Conservation (phyloP, 441 rosid genomes). For the Breynia disticha region DNA sequence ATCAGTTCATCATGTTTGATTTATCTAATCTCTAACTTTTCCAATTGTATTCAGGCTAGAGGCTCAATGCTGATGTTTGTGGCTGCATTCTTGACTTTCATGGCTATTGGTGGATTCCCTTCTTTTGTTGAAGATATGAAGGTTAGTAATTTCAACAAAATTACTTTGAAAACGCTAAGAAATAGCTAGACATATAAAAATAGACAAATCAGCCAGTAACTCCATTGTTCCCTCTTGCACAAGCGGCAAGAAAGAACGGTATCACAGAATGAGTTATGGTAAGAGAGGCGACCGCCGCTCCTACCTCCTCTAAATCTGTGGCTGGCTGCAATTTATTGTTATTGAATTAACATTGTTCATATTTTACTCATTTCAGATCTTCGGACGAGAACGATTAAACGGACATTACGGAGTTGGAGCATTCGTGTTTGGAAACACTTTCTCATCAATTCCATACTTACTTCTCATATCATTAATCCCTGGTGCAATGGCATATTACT, state of each 20-base stretch:
- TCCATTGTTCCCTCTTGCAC: too few species aligned
- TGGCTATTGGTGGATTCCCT: constrained; percentile 62
- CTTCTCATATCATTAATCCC: constrained; percentile 36
- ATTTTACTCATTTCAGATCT: constrained; percentile 20
- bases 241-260: too few species aligned
- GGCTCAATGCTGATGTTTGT: constrained; percentile 44
- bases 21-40: neutral
- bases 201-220: too few species aligned
- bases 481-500: constrained; percentile 39
- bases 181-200: too few species aligned
- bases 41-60: constrained; percentile 38
- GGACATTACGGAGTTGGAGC: constrained; percentile 43
- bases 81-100: constrained; percentile 47
- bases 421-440: constrained; percentile 36
- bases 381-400: constrained; percentile 42
- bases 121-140: constrained; percentile 66
- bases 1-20: too few species aligned
- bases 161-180: too few species aligned
- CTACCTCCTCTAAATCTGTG: too few species aligned
- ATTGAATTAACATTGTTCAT: neutral
- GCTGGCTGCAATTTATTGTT: too few species aligned
- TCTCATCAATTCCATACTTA: constrained; percentile 41
- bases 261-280: too few species aligned
- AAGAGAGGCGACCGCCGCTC: too few species aligned
- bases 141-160: constrained; percentile 15